These are phyloP conservation scores for Lepidium didymum DNA, from an alignment of 345 rosid species.

Conservation along the genomic window DNA sequence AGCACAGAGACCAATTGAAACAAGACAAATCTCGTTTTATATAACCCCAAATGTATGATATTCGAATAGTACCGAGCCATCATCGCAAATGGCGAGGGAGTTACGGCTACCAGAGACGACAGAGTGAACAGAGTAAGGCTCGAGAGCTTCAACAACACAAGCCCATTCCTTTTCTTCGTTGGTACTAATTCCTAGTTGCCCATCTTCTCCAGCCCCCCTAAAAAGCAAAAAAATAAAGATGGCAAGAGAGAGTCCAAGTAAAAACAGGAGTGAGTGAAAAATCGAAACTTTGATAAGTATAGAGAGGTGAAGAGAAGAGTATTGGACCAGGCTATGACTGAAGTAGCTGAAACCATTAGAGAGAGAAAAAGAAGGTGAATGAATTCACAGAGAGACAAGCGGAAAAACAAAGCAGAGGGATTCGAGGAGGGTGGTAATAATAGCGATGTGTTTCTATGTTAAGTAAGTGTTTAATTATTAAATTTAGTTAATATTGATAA, in stretches of 20 bases:
- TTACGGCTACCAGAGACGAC: conserved; percentile 97
- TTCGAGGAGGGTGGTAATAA: conserved; percentile 18
- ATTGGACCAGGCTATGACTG: conserved; percentile 45
- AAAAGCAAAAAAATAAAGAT: neutral
- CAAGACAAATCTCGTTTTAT: neutral
- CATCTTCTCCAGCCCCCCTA: conserved; percentile 99
- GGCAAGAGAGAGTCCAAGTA: neutral
- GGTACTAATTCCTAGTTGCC: conserved; percentile 81
- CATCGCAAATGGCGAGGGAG: conserved; percentile 95
- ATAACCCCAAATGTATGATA: neutral
- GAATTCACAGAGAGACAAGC: conserved; percentile 14
- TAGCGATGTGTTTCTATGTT: conserved; percentile 4
- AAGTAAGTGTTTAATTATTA: neutral
- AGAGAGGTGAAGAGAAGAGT: neutral
- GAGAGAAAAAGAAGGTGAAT: neutral
- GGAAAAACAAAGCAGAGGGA: conserved; percentile 21
- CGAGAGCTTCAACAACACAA: conserved; percentile 67
- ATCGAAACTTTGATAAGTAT: conserved; percentile 6
- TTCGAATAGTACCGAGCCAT: conserved; percentile 55
- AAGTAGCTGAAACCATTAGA: conserved; percentile 35
- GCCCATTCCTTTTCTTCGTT: conserved; percentile 83
- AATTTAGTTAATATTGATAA: neutral
- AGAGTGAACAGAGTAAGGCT: conserved; percentile 61
- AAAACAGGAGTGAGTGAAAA: conserved; percentile 7
- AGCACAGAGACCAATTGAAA: neutral